Percentiles rank a stretch among this genome's conserved stretches.
These are phyloP conservation scores for Fallopia convolvulus DNA, from an alignment of 148 eudicot genomes.

Conservation along the genomic window DNA sequence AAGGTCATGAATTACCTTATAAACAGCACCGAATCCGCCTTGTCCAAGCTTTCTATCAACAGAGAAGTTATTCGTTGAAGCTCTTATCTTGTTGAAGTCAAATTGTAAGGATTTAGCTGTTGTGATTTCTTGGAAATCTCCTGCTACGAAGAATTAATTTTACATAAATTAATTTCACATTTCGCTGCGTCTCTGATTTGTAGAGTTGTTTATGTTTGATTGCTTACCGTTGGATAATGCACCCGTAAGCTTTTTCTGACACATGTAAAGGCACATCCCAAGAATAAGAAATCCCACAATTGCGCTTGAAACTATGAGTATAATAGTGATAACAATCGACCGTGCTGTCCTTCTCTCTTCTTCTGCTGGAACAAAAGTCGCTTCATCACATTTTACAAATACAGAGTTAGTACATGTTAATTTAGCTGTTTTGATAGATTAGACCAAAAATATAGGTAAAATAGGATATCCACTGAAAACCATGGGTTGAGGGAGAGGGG, in stretches of 20 bases:
- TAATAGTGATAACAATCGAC: not conserved
- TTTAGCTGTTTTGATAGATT: too few relatives aligned
- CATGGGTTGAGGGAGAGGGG: too few relatives aligned
- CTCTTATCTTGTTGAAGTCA: slow-evolving; percentile 10
- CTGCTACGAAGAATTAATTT: not conserved
- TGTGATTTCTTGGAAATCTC: slow-evolving; percentile 5
- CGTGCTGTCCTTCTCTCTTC: not conserved
- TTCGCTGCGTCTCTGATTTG: not conserved
- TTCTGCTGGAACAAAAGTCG: not conserved
- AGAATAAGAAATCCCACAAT: not conserved
- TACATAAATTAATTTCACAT: not conserved
- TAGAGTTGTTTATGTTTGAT: too few relatives aligned
- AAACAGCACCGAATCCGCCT: slow-evolving; percentile 12
- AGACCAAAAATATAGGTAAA: too few relatives aligned
- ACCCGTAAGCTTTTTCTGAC: not conserved
- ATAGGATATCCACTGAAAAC: too few relatives aligned
- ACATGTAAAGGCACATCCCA: not conserved
- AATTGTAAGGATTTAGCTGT: slow-evolving; percentile 6
- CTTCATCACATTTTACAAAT: too few relatives aligned
- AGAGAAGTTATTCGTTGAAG: slow-evolving; percentile 10
- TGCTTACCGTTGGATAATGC: not conserved
- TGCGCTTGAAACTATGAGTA: not conserved
- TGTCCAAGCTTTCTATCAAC: slow-evolving; percentile 2
- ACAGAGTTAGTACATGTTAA: too few relatives aligned
- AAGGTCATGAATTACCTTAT: too few relatives aligned